Conservation (phyloP, 306 rosid genomes). For the Acacia acuminata region DNA sequence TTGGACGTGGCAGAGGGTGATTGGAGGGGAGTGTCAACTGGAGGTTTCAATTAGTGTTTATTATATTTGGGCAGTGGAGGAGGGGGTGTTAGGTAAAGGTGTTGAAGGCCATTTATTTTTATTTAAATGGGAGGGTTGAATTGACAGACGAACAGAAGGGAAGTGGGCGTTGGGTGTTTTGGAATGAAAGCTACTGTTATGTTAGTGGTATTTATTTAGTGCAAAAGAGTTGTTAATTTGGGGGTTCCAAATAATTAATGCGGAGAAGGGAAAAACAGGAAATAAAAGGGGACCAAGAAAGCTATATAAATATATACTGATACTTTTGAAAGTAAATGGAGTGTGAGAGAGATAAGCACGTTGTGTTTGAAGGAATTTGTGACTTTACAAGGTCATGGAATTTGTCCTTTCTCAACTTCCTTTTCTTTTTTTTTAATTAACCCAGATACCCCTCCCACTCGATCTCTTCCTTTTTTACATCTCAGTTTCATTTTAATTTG, state of each 20-base stretch:
- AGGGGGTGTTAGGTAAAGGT: background rate
- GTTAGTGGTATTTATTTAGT: no score
- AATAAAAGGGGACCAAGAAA: background rate
- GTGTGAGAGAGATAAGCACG: background rate
- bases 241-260: background rate
- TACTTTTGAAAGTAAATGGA: background rate
- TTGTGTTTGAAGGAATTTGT: background rate
- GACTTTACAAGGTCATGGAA: background rate
- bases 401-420: background rate
- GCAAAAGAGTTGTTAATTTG: no score
- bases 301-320: background rate
- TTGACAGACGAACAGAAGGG: background rate
- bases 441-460: background rate
- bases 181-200: background rate
- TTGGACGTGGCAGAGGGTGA: slow-evolving; percentile 38
- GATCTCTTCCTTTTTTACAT: background rate
- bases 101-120: slow-evolving; percentile 4
- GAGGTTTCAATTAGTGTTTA: slow-evolving; percentile 19
- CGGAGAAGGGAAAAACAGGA: background rate
- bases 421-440: background rate
- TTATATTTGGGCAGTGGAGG: background rate
- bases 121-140: background rate
- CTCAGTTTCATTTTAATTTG: background rate
- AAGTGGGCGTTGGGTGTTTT: background rate
- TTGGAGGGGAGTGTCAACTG: slow-evolving; percentile 40